Base-by-base conservation (phyloP, 352 stramenopile species). In the Pelagophyceae sp. region DNA sequence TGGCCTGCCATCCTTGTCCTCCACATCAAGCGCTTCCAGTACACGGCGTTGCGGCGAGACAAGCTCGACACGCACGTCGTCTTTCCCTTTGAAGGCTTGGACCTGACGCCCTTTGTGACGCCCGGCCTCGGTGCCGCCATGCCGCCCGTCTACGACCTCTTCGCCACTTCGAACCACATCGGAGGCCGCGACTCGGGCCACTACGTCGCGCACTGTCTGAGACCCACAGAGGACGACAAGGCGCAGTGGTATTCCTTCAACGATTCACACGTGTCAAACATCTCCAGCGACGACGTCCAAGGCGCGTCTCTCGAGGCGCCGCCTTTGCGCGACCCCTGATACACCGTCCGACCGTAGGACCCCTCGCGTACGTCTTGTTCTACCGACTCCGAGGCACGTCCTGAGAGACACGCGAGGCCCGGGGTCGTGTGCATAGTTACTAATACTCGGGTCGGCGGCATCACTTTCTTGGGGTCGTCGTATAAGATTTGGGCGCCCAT, bases 1-100 rank as follows among this genome's bases (percentile, higher is more conserved):
- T 79, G 72, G 23, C 92, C 92, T 3, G 89, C 90, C 65, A 86
- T 97, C 72, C 77, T 97, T 32, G 90, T 97, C 63, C 88, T 97
- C 71, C 91, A 96, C 79, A 76, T 97, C 3, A 97, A 97, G 82
- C 89, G 93, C 32, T 97, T 97, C 79, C 87, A 91, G 20, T 92
- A 87, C 80, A 93, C 86, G 29, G 90, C 82, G 0, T 88, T 89
- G 67, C 91, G 85, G 75, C 83, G 90, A 40, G 87, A 92, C 78
- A 94, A 94, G 72, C 83, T 93, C 61, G 90, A 75, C 20, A 93
- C 88, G 5, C 80, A 65, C 35, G 78, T 85, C 27, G 17, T 29
- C 31, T 83, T 85, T 65, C 79, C 79, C 29, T 31, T 83, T 58
- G 72, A 77, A 20, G 78, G 72, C 32, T 69, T 85, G 27, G 80